A percentile compares a stretch with the other conserved stretches of the same genome.
phyloP scores from a whole-genome alignment of 768 basidiomycete genomes.

The Suillus discolor region DNA sequence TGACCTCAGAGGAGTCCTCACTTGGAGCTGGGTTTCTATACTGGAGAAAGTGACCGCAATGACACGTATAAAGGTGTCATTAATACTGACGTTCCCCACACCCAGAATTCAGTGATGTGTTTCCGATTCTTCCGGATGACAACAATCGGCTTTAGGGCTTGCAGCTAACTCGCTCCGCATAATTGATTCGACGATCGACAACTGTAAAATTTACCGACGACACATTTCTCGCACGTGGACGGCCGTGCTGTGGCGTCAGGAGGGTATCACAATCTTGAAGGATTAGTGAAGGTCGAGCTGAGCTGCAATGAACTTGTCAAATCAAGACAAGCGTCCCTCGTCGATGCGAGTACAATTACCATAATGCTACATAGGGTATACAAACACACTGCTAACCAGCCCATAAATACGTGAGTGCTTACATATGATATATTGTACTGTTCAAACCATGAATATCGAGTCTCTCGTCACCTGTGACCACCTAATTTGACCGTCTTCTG shows the following conservation, averaged over 20 bases:
- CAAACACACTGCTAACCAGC: not conserved
- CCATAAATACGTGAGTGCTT: not conserved
- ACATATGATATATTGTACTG: not conserved
- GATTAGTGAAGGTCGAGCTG: not conserved
- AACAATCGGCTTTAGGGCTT: slow-evolving; percentile 31
- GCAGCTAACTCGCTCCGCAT: slow-evolving; percentile 19
- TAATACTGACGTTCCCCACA: not conserved
- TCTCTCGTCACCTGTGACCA: not conserved
- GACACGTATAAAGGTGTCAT: not conserved
- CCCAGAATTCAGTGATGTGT: slow-evolving; percentile 19
- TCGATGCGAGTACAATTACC: not conserved
- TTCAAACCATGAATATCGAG: not conserved
- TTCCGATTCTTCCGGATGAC: slow-evolving; percentile 33
- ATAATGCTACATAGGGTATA: slow-evolving; percentile 2
- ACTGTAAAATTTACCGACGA: slow-evolving; percentile 20
- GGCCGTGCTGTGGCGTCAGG: not conserved
- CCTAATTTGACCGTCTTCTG: slow-evolving; percentile 13
- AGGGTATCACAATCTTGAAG: too few species aligned
- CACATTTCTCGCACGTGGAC: not conserved
- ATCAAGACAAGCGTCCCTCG: not conserved
- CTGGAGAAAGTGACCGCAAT: slow-evolving; percentile 32
- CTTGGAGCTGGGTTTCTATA: slow-evolving; percentile 36
- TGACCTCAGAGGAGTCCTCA: slow-evolving; percentile 44
- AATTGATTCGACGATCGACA: slow-evolving; percentile 21
- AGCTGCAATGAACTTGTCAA: not conserved